Base-by-base conservation (phyloP, 192 early-diverging fungal genomes). In the Entomortierella parvispora region DNA sequence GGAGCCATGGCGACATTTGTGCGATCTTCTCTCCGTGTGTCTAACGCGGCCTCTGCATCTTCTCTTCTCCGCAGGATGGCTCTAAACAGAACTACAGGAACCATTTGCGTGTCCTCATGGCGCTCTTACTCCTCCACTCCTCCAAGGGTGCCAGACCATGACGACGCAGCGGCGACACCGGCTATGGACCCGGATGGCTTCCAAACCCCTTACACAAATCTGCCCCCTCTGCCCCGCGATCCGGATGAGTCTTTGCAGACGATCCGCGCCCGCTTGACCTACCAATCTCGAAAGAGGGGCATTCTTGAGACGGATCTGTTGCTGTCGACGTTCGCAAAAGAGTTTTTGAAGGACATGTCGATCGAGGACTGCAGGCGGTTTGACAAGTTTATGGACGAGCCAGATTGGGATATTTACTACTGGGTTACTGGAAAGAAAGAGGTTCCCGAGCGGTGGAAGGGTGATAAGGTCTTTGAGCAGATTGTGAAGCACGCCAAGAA, bases 381-480 rank as follows among this genome's bases (percentile, higher is more conserved):
- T 56, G 97, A 97, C 63, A 57, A 80, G 58, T 80, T 99, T 56
- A 80, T 99, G 77, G 92, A 95, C 67, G 88, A 90, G 49, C 87
- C 90, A 14, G 97, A 99, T 78, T 99, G 97, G 97, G 96, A 98
- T 77, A 94, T 99, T 51, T 99, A 93, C 69, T 96, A 98, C 69
- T 99, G 94, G 93, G 89, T 89, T 3, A 93, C 89, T 0, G 69
- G 80, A 25, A 90, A 92, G 67, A 93, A 90, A 44, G 66, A 67
- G 26, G 69, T 85, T 9, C 93, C 93, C 4, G 82, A 86, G n/a
- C 44, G 63, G 2, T 82, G 89, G 49, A 56, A 68, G 44, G 54
- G 59, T 0, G 88, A 86, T 76, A 23, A 62, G 0, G 86, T 93
- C 17, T 85, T 92, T 65, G 76, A 84, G 23, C 84, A 81, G 69